Conservation (phyloP, 1,284 basidiomycete genomes). For the Termitomyces sp. region DNA sequence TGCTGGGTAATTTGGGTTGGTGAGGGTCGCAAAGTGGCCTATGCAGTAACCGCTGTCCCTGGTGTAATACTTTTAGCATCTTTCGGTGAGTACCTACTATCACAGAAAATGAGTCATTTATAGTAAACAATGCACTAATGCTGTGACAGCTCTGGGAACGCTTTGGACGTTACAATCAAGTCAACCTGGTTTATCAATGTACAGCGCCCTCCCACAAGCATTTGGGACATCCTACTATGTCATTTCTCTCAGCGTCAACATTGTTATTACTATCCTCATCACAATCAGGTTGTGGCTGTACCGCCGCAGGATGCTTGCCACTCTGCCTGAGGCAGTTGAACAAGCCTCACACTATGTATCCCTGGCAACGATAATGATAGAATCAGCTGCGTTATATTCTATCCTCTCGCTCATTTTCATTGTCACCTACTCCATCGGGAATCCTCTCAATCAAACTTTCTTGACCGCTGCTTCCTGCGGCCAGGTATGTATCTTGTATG, state of each 20-base stretch:
- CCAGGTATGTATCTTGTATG: conserved; percentile 25
- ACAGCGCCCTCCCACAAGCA: conserved; percentile 33
- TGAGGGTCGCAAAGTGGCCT: conserved; percentile 23
- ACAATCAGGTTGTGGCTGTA: not conserved
- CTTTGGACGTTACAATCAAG: not conserved
- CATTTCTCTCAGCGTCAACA: not conserved
- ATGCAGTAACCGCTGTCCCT: not conserved
- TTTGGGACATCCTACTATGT: conserved; percentile 30
- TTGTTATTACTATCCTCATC: not conserved
- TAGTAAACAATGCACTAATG: not conserved
- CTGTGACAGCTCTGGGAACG: conserved; percentile 13
- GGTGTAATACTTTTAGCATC: conserved; percentile 32
- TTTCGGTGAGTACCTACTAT: conserved; percentile 30
- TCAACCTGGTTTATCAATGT: conserved; percentile 35
- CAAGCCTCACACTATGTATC: conserved; percentile 15
- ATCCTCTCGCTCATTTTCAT: conserved; percentile 39
- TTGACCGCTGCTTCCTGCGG: conserved; percentile 26
- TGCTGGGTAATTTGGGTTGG: conserved; percentile 42
- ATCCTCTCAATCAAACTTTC: conserved; percentile 35
- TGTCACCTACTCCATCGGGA: conserved; percentile 32
- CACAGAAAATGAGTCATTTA: not conserved
- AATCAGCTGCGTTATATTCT: conserved; percentile 40
- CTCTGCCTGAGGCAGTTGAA: not conserved
- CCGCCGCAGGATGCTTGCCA: not conserved
- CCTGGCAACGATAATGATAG: conserved; percentile 35